These are phyloP conservation scores for Roridomyces roridus DNA, from an alignment of 768 basidiomycete genomes.

Conservation along the genomic window DNA sequence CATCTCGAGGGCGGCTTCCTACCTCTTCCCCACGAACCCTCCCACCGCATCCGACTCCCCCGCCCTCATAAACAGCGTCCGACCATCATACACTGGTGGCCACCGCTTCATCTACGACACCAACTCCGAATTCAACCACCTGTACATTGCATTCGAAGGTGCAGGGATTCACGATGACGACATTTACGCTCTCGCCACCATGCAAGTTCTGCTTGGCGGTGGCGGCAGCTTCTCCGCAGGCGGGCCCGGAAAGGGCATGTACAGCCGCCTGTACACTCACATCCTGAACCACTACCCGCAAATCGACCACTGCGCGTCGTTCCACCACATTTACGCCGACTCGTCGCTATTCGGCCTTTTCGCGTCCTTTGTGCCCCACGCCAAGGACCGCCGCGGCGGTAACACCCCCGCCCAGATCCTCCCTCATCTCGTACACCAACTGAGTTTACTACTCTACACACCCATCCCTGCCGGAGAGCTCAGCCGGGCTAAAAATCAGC, in stretches of 20 bases:
- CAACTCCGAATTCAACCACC: constrained; percentile 82
- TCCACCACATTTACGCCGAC: constrained; percentile 97
- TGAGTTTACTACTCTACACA: constrained; percentile 80
- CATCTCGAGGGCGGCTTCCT: constrained; percentile 80
- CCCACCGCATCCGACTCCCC: constrained; percentile 25
- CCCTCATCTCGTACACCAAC: constrained; percentile 86
- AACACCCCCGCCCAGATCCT: constrained; percentile 76
- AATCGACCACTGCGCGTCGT: constrained; percentile 93
- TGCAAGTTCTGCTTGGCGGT: constrained; percentile 94
- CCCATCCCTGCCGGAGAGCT: constrained; percentile 74
- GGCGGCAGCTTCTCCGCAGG: constrained; percentile 98
- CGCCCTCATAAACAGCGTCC: constrained; percentile 45
- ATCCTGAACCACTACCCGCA: constrained; percentile 94
- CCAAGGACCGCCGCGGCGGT: constrained; percentile 58
- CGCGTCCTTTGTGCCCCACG: constrained; percentile 79
- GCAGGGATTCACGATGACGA: constrained; percentile 90
- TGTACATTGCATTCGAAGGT: constrained; percentile 93
- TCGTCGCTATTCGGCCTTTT: constrained; percentile 93
- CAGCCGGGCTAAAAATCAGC: constrained; percentile 90
- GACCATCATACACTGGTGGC: constrained; percentile 80
- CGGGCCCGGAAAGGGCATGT: constrained; percentile 99
- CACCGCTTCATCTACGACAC: constrained; percentile 69
- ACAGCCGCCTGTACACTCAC: constrained; percentile 93
- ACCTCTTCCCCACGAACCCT: constrained; percentile 59
- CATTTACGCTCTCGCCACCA: constrained; percentile 90